Percentiles rank a stretch among this genome's conserved stretches.
phyloP scores from a whole-genome alignment of 2,329 filamentous ascomycete genomes.

The Stemphylium beticola region DNA sequence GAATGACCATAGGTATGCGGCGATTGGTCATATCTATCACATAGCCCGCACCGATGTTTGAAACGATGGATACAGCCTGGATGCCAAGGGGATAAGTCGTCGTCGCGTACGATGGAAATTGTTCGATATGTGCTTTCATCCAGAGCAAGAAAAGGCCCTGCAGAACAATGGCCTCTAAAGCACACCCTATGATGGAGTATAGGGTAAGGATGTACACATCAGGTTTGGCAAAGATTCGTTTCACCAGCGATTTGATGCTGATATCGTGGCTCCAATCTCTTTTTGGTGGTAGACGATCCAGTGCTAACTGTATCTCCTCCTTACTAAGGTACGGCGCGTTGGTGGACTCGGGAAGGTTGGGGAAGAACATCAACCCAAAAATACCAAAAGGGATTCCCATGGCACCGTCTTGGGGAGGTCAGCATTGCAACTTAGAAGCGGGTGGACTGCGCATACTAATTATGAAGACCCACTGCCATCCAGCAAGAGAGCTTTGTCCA shows the following conservation, averaged over 20 bases:
- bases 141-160: conserved; percentile 36
- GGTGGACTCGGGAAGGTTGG: conserved; percentile 36
- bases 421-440: background rate
- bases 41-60: conserved; percentile 49
- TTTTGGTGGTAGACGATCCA: conserved; percentile 34
- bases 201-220: conserved; percentile 49
- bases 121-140: conserved; percentile 28
- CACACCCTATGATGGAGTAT: conserved; percentile 48
- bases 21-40: conserved; percentile 48
- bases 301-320: conserved; percentile 32
- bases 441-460: conserved; percentile 21
- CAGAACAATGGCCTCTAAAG: conserved; percentile 45
- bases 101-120: conserved; percentile 53
- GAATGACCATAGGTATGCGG: conserved; percentile 45
- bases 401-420: conserved; percentile 28
- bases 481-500: conserved; percentile 24
- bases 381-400: conserved; percentile 40
- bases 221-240: conserved; percentile 30
- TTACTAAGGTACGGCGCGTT: conserved; percentile 31
- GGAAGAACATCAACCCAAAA: conserved; percentile 37
- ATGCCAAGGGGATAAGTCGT: conserved; percentile 66
- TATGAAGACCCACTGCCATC: conserved; percentile 42
- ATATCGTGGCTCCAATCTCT: conserved; percentile 35
- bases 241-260: conserved; percentile 28
- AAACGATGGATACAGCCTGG: conserved; percentile 62